Evolutionary conservation across 2,329 filamentous ascomycete genomes (phyloP), one percentile per base, ranked within the genome.

Genomic region (Colletotrichum costaricense): DNA sequence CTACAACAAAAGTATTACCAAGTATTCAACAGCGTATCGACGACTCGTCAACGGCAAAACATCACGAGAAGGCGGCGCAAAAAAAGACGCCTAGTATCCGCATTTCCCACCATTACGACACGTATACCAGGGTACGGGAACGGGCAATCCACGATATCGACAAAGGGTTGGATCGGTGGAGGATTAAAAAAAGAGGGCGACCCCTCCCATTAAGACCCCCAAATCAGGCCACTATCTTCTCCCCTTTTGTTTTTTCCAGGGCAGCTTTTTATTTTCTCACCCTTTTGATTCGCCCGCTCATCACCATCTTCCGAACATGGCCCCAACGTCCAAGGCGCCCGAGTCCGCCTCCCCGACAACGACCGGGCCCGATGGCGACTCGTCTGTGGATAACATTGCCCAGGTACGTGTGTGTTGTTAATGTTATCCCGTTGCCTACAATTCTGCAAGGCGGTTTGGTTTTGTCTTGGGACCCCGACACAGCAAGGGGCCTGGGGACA

Each of bases 361-460:
- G 54, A 71, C 46, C 71, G 70, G 71, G 67, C 62, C 67, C 28
- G 71, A 73, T 49, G 38, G 30, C 67, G 67, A 73, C 57, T 72
- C 69, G 70, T 66, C 67, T 49, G 73, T 66, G 59, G 73, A 74
- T 49, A 74, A 73, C 52, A 69, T 74, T 42, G 73, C 73, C 55
- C 73, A 74, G 73, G 73, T 74, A 74, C 28, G 69, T 73, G 38
- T 67, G 54, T 35, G 16, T 57, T 38, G 49, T 65, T 42, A 19
- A 8, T 42, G 1, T 3, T 19, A 42, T 42, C 38, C 38, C 38
- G 38, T 42, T 42, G 14, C 38, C 38, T 42, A 42, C 38, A 42
- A 72, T 69, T 60, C 70, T 62, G 38, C 38, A 42, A 49, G 22
- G 35, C 60, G 46, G 42, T 33, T 66, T 66, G 42, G 7, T 49